Evolutionary conservation across 345 rosid genomes (phyloP).

Genomic region (Eucalyptus polyanthemos): DNA sequence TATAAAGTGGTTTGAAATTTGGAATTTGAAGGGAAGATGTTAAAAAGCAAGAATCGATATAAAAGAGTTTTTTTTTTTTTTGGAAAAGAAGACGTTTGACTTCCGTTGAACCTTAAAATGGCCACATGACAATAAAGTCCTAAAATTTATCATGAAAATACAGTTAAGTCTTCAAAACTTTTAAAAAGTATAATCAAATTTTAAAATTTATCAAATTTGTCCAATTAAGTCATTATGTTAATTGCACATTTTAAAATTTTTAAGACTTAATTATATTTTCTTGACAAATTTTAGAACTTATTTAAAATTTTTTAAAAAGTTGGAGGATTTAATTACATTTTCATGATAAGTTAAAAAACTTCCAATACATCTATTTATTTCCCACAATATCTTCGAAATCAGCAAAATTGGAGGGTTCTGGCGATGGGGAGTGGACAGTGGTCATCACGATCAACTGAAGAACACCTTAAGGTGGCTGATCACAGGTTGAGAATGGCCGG

Average conservation of each 20-base stretch:
- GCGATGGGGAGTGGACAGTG: too few relatives aligned
- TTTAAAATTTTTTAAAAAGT: accelerated
- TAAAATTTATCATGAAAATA: accelerated
- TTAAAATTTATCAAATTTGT: too few relatives aligned
- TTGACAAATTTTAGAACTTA: accelerated
- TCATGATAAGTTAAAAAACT: too few relatives aligned
- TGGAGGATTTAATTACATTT: accelerated
- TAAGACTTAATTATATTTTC: accelerated
- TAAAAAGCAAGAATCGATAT: not conserved
- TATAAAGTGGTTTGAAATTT: not conserved
- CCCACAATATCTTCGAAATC: too few relatives aligned
- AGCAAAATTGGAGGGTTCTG: too few relatives aligned
- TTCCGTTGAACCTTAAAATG: not conserved
- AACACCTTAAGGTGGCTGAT: too few relatives aligned
- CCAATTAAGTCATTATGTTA: too few relatives aligned
- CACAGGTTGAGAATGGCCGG: too few relatives aligned
- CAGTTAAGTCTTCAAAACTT: accelerated
- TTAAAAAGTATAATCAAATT: accelerated
- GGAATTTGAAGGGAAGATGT: not conserved
- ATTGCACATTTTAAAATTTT: too few relatives aligned
- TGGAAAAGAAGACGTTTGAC: not conserved
- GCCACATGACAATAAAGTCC: accelerated
- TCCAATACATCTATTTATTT: accelerated
- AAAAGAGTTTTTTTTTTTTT: too few relatives aligned
- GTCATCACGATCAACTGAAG: too few relatives aligned